Conservation (phyloP, 2,329 filamentous ascomycete species). For the Stagonosporopsis vannaccii region DNA sequence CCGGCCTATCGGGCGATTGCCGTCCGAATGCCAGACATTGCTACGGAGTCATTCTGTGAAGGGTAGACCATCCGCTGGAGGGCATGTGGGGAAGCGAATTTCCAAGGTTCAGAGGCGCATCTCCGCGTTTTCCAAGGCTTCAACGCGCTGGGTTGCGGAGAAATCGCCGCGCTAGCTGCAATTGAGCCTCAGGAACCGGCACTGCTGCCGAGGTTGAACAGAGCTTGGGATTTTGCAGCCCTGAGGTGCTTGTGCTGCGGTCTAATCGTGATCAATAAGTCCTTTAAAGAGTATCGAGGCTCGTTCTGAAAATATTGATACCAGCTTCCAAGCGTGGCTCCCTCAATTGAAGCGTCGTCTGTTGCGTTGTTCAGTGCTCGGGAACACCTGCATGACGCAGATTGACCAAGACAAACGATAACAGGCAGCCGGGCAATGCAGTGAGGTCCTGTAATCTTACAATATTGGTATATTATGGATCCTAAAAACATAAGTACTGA, state of each 20-base stretch:
- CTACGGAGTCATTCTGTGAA: constrained; percentile 7
- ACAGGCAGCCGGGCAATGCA: background rate
- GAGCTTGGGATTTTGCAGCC: background rate
- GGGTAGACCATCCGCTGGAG: constrained; percentile 10
- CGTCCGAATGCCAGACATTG: constrained; percentile 20
- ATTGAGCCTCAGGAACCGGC: constrained; percentile 20
- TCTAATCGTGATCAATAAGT: background rate
- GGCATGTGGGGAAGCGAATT: constrained; percentile 4
- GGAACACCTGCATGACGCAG: background rate
- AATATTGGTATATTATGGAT: background rate
- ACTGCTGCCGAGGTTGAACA: constrained; percentile 12
- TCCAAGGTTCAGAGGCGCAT: constrained; percentile 3
- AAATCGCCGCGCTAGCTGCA: constrained; percentile 14
- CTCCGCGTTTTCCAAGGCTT: constrained; percentile 7
- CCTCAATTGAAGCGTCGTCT: background rate
- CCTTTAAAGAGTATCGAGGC: background rate
- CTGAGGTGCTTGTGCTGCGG: background rate
- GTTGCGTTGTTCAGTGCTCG: too few species aligned
- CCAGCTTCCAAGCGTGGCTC: background rate
- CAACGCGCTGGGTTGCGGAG: constrained; percentile 8
- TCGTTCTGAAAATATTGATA: background rate
- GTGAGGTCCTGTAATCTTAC: too few species aligned
- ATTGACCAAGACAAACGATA: background rate
- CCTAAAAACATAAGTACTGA: background rate
- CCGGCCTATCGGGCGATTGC: constrained; percentile 32